Conservation (phyloP, 164 flowering plant species). For the Berberis thunbergii region DNA sequence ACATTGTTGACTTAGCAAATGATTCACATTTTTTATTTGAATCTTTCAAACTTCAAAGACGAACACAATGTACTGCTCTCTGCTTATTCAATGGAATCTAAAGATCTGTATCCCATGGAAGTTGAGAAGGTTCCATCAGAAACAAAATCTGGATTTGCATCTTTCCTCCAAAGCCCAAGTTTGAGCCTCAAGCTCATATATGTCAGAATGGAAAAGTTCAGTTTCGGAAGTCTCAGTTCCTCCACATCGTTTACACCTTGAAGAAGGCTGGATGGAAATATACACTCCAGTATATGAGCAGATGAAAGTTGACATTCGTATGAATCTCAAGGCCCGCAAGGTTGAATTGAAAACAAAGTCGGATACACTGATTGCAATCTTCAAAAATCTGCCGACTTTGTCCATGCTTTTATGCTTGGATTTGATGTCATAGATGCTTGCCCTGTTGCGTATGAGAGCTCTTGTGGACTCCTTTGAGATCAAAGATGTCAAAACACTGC, state of each 20-base stretch:
- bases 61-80: too few relatives aligned
- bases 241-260: conserved; percentile 27
- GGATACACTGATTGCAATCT: conserved; percentile 25
- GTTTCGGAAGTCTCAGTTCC: conserved; percentile 22
- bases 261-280: conserved; percentile 36
- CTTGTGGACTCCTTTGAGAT: conserved; percentile 31
- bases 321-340: conserved; percentile 29
- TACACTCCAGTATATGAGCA: conserved; percentile 26
- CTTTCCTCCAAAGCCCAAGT: conserved; percentile 3
- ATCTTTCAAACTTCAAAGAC: too few relatives aligned
- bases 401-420: conserved; percentile 34
- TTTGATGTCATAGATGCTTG: conserved; percentile 27
- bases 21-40: too few relatives aligned
- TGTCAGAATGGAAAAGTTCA: conserved; percentile 13
- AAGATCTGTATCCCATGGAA: conserved; percentile 8
- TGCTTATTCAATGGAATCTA: conserved; percentile 1
- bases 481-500: conserved; percentile 27
- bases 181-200: conserved; percentile 16
- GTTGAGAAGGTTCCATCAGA: conserved; percentile 12
- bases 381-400: conserved; percentile 29
- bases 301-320: conserved; percentile 27
- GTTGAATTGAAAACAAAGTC: conserved; percentile 27
- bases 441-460: conserved; percentile 23
- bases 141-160: conserved; percentile 1
- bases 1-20: too few relatives aligned